A percentile compares a stretch with the other conserved stretches of the same genome.
phyloP scores from a whole-genome alignment of 441 rosid genomes.

The Brassica balearica region DNA sequence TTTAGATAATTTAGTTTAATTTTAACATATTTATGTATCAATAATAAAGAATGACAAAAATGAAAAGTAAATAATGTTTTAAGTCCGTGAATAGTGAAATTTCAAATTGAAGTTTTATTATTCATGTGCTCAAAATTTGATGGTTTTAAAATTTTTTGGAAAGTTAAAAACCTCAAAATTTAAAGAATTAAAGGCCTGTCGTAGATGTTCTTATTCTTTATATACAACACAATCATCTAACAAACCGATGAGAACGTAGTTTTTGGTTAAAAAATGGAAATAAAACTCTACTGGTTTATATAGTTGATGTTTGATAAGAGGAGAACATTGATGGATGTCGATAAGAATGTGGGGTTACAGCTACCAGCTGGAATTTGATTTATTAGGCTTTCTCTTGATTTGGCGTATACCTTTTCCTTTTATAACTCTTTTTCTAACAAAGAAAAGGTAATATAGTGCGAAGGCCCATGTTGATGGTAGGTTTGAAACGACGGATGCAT shows the following conservation, averaged over 20 bases:
- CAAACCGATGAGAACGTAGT: neutral
- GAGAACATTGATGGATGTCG: constrained; percentile 50
- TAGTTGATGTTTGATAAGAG: constrained; percentile 45
- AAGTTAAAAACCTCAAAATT: too few relatives aligned
- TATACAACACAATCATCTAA: constrained; percentile 3
- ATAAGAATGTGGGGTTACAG: constrained; percentile 44
- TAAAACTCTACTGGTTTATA: constrained; percentile 27
- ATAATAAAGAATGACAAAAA: too few relatives aligned
- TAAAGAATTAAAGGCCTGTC: too few relatives aligned
- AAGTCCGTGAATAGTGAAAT: too few relatives aligned
- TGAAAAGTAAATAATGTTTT: too few relatives aligned
- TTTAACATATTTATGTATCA: too few relatives aligned
- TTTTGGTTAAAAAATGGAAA: neutral
- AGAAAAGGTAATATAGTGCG: constrained; percentile 26
- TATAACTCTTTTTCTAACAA: neutral
- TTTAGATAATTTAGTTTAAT: too few relatives aligned
- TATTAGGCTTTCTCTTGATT: constrained; percentile 10
- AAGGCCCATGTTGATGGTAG: constrained; percentile 47
- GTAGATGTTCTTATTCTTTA: neutral
- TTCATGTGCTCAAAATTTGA: too few relatives aligned
- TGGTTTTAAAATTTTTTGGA: too few relatives aligned
- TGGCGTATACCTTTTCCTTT: constrained; percentile 11
- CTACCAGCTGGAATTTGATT: constrained; percentile 42
- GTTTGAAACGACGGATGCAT: constrained; percentile 50
- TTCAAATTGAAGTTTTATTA: too few relatives aligned